These are phyloP conservation scores for Stipa capillata DNA, from an alignment of 176 grass and related monocot species.

Conservation along the genomic window DNA sequence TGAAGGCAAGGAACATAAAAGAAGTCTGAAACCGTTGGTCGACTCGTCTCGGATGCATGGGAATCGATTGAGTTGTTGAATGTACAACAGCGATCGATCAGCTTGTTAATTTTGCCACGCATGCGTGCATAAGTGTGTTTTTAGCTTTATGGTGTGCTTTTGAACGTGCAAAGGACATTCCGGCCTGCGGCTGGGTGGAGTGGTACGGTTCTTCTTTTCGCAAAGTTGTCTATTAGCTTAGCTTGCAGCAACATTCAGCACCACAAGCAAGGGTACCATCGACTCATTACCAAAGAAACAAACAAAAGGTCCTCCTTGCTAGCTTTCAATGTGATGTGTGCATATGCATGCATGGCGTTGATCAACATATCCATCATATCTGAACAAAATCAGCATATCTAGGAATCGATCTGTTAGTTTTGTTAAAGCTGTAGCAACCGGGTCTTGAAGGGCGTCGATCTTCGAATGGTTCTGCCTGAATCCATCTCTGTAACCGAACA, in stretches of 20 bases:
- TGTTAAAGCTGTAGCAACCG: too few species aligned
- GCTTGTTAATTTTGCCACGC: background rate
- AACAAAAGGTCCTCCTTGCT: background rate
- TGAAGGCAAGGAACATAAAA: too few species aligned
- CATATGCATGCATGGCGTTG: conserved; percentile 8
- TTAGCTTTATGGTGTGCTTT: background rate
- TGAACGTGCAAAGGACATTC: background rate
- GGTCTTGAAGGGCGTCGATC: too few species aligned
- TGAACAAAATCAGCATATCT: too few species aligned
- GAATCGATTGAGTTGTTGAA: too few species aligned
- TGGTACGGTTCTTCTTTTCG: background rate
- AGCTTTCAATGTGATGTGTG: background rate
- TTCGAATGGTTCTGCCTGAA: too few species aligned
- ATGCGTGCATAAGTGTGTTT: background rate
- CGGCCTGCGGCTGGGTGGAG: background rate
- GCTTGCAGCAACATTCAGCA: background rate
- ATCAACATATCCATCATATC: background rate
- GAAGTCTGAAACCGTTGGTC: too few species aligned
- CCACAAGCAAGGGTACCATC: background rate
- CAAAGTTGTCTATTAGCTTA: background rate
- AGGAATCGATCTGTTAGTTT: too few species aligned
- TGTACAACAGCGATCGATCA: background rate
- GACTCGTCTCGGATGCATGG: too few species aligned
- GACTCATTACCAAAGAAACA: background rate
- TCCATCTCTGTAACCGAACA: too few species aligned